Conservation (phyloP, 345 rosid genomes). For the Gossypium bickii region DNA sequence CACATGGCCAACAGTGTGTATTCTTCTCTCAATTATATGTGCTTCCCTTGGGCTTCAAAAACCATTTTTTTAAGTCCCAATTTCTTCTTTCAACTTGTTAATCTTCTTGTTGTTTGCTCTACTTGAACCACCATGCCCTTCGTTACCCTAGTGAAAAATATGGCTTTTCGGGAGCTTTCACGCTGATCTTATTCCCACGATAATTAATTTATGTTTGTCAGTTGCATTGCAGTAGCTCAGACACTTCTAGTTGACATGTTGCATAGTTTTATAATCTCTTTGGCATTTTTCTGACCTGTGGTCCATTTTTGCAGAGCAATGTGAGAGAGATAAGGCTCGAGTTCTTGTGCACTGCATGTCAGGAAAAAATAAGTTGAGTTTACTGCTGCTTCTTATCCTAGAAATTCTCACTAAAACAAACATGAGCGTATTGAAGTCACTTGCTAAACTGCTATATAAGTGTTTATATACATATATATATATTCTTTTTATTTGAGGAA, state of each 20-base stretch:
- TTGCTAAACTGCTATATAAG: not conserved
- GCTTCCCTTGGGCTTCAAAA: not conserved
- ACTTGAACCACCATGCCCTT: not conserved
- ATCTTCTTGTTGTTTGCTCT: not conserved
- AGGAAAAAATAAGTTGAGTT: constrained; percentile 77
- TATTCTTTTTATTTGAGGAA: not conserved
- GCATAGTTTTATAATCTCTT: constrained; percentile 7
- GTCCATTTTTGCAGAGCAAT: constrained; percentile 63
- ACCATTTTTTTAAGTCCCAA: not conserved
- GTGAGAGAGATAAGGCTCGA: constrained; percentile 87
- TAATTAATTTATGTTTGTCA: constrained; percentile 1
- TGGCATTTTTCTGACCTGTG: not conserved
- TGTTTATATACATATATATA: not conserved
- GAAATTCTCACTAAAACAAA: not conserved
- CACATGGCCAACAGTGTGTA: not conserved
- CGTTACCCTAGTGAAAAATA: not conserved
- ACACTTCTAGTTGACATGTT: constrained; percentile 1
- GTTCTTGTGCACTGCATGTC: constrained; percentile 99
- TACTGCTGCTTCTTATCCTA: constrained; percentile 7
- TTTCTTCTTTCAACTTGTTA: not conserved
- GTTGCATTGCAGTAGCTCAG: constrained; percentile 6
- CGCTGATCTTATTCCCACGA: not conserved
- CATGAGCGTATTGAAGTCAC: not conserved
- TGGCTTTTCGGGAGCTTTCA: constrained; percentile 2
- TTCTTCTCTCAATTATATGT: not conserved